Base-by-base conservation (phyloP, 2,329 filamentous ascomycete species). In the Colletotrichum sp. region DNA sequence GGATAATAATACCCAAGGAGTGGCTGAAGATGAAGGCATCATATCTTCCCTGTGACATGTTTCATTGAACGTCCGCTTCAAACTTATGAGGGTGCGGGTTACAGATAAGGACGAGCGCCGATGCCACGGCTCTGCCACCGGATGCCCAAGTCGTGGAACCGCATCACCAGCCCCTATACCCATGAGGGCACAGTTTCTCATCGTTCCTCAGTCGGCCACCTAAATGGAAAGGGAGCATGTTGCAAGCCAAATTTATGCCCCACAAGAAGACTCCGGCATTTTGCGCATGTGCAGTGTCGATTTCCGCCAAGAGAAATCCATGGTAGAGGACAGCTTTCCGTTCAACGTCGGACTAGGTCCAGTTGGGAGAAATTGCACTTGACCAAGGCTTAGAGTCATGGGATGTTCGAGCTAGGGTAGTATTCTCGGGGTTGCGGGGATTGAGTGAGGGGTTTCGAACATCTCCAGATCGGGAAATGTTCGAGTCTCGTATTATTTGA, bases 1-100 rank as follows among this genome's bases (percentile, higher is more conserved):
- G 27, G 39, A 32, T 39, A 60, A 74, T 69, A 73, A 74, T 76
- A 73, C 74, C 74, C 74, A 44, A 55, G n/a, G 57, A 72, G n/a
- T 48, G 61, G 68, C 61, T 71, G 36, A 25, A 22, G 16, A 11
- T 27, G 34, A 68, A 34, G n/a, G 19, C 9, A 44, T 34, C 9
- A 55, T 57, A 13, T 25, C 15, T 15, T 60, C 30, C 28, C 19
- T 48, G n/a, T 52, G 34, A 64, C 16, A 57, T 27, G 44, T 34
- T 19, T 25, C 44, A 22, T 52, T 52, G n/a, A 22, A 52, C 6
- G 44, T 52, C 6, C 44, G 44, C 6, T 52, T 52, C 44, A 25
- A n/a, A 52, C n/a, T 52, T 13, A 8, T 25, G 12, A 52, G n/a
- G n/a, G n/a, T 13, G 44, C n/a, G n/a, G 2, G 2, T 52, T 22